phyloP scores from a whole-genome alignment of 495 filamentous ascomycete species.

The Penicillium paradoxum region DNA sequence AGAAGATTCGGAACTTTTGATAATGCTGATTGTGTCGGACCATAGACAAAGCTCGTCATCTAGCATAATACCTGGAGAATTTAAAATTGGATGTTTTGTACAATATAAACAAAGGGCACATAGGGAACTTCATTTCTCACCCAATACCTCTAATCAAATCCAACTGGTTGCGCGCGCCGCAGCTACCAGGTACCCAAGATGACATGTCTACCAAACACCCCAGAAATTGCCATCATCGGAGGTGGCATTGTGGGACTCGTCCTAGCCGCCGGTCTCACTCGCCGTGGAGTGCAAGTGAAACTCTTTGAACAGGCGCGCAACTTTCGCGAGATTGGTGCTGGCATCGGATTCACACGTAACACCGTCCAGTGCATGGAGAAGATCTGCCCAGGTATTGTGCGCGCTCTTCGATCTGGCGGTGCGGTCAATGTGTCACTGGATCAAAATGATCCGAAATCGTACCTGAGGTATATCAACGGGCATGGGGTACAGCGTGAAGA shows the following conservation, averaged over 20 bases:
- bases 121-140: too few species aligned
- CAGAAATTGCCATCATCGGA: conserved; percentile 18
- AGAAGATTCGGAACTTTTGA: too few species aligned
- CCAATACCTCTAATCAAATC: too few species aligned
- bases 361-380: conserved; percentile 17
- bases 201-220: neutral
- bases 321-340: conserved; percentile 41
- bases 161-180: too few species aligned
- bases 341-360: conserved; percentile 21
- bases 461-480: conserved; percentile 4
- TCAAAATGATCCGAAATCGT: neutral
- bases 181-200: neutral
- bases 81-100: too few species aligned
- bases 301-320: conserved; percentile 46
- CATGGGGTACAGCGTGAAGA: neutral
- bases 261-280: conserved; percentile 26
- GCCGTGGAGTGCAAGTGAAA: conserved; percentile 31
- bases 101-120: too few species aligned
- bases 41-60: too few species aligned
- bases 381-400: conserved; percentile 19
- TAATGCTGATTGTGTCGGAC: too few species aligned
- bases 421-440: conserved; percentile 4
- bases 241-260: conserved; percentile 26
- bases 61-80: too few species aligned
- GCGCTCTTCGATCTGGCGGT: conserved; percentile 5